Conservation (phyloP, 768 basidiomycete genomes). For the Lactifluus rugatus region DNA sequence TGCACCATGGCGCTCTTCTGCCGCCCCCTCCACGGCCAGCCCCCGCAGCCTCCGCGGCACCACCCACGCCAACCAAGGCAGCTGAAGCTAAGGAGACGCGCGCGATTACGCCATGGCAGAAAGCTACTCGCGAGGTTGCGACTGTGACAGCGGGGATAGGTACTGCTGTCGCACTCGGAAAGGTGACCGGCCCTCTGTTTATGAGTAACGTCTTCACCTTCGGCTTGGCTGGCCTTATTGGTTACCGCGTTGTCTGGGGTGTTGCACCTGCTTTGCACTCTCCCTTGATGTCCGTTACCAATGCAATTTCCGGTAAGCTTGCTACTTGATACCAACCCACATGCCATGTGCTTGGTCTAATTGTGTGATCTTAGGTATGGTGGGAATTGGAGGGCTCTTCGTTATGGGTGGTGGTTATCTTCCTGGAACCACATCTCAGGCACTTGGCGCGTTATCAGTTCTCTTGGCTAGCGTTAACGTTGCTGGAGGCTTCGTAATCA, state of each 20-base stretch:
- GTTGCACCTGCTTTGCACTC: constrained; percentile 84
- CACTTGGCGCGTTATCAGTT: constrained; percentile 73
- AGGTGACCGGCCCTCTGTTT: constrained; percentile 69
- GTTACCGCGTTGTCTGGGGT: constrained; percentile 85
- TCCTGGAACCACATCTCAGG: constrained; percentile 73
- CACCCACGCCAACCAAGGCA: constrained; percentile 39
- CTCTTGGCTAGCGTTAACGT: constrained; percentile 83
- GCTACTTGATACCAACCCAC: neutral
- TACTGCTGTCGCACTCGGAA: constrained; percentile 60
- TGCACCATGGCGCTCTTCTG: constrained; percentile 56
- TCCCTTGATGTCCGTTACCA: constrained; percentile 85
- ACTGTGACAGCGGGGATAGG: constrained; percentile 71
- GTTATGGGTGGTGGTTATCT: constrained; percentile 85
- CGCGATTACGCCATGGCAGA: constrained; percentile 82
- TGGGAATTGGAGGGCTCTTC: constrained; percentile 78
- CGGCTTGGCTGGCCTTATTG: constrained; percentile 76
- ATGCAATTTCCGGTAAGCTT: constrained; percentile 69
- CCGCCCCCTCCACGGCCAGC: constrained; percentile 59
- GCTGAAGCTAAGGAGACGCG: constrained; percentile 35
- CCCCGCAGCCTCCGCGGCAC: constrained; percentile 48
- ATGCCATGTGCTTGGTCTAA: neutral
- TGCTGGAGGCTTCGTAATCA: constrained; percentile 80
- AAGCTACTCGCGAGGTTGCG: constrained; percentile 64
- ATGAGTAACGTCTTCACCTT: constrained; percentile 89
- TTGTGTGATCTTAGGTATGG: constrained; percentile 40